Evolutionary conservation across 345 rosid species (phyloP), one percentile per base, ranked within the genome.

Genomic region (Rhodomyrtus tomentosa): DNA sequence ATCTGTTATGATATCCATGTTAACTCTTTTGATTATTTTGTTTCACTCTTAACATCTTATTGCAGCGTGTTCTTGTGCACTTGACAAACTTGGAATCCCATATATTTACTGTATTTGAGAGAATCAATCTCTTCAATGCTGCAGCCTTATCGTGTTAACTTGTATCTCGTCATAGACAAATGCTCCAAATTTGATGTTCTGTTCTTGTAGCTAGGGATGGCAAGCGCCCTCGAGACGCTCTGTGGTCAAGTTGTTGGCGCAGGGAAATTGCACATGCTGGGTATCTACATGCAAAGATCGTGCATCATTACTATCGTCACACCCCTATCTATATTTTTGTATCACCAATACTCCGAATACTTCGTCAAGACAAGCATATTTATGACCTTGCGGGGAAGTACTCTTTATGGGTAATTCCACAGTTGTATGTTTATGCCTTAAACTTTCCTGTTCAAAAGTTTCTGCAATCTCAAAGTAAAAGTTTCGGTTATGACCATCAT

Each of bases 171-270:
- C 51, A 42, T n/a, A n/a, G n/a, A n/a, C n/a, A n/a, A n/a, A n/a
- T n/a, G n/a, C n/a, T n/a, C n/a, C n/a, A n/a, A n/a, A 62, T 32
- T 45, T 83, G 84, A 83, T 58, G 27, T 59, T 24, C 24, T 52
- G 32, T 38, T 84, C 82, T 72, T 24, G 89, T 86, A 92, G 95
- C 83, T 89, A 62, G 94, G 95, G 48, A 91, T 92, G 93, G 92
- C 92, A 72, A 93, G 95, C 22, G 95, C 95, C 48, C 85, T 92
- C 55, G 92, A 93, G 90, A 93, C 94, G 15, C 85, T 93, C 22
- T 90, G 92, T 24, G 94, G 94, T 15, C 94, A 92, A 86, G 95
- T 92, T 22, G 92, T 90, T 10, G 94, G 95, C 5, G 94, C 95
- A 45, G 90, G 92, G 81, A 89, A 90, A 50, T 9, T 81, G 12